phyloP scores from a whole-genome alignment of 495 filamentous ascomycete genomes.

The Trichoderma asperelloides region DNA sequence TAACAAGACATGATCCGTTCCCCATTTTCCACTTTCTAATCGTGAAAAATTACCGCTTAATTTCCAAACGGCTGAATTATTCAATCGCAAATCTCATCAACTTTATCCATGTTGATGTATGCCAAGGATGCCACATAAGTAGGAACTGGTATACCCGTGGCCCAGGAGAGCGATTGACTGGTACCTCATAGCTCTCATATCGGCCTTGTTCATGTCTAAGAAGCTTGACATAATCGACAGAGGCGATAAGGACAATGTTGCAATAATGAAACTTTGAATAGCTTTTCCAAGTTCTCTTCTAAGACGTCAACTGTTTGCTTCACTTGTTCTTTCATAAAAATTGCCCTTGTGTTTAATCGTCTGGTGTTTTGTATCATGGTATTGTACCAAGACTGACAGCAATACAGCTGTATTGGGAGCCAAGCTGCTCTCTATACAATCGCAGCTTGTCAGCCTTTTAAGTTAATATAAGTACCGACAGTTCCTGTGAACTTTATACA shows the following conservation, averaged over 20 bases:
- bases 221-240: slow-evolving; percentile 11
- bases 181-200: slow-evolving; percentile 28
- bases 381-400: too few relatives aligned
- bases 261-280: slow-evolving; percentile 28
- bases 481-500: too few relatives aligned
- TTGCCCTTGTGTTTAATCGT: neutral
- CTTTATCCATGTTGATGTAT: neutral
- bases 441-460: too few relatives aligned
- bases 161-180: slow-evolving; percentile 31
- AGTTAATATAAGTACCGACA: too few relatives aligned
- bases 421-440: too few relatives aligned
- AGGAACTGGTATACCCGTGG: slow-evolving; percentile 25
- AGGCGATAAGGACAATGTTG: slow-evolving; percentile 12
- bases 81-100: neutral
- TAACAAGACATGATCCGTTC: too few relatives aligned
- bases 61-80: neutral
- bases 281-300: slow-evolving; percentile 8
- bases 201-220: slow-evolving; percentile 31
- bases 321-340: neutral
- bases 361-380: too few relatives aligned
- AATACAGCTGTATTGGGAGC: too few relatives aligned
- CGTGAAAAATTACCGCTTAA: too few relatives aligned
- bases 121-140: slow-evolving; percentile 19
- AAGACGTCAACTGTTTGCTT: neutral
- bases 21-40: too few relatives aligned